Evolutionary conservation across 495 filamentous ascomycete species (phyloP).

Genomic region (Achaetomiella virescens): DNA sequence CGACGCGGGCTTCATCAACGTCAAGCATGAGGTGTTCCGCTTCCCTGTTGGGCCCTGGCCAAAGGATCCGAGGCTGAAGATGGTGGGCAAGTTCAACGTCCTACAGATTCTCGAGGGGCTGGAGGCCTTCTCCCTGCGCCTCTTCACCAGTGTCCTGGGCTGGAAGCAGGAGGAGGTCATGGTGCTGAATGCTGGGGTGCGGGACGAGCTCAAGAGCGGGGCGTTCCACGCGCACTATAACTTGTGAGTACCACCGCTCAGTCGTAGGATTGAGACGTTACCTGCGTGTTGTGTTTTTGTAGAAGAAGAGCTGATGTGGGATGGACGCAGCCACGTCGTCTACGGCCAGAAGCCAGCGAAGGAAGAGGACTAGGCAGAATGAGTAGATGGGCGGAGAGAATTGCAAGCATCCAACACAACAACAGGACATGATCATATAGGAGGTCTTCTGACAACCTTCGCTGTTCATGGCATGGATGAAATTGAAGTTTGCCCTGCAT

Average conservation of each 20-base stretch:
- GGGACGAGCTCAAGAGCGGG: constrained; percentile 14
- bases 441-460: too few species aligned
- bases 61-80: constrained; percentile 37
- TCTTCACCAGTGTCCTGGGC: constrained; percentile 19
- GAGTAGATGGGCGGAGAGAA: too few species aligned
- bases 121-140: constrained; percentile 17
- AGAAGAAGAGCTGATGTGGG: not conserved
- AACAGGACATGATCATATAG: too few species aligned
- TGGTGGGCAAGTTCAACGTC: constrained; percentile 34
- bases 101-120: constrained; percentile 20
- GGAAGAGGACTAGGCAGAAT: too few species aligned
- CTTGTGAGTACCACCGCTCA: constrained; percentile 1
- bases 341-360: not conserved
- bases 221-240: not conserved
- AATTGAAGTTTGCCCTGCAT: too few species aligned
- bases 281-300: too few species aligned
- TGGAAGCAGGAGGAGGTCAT: constrained; percentile 23
- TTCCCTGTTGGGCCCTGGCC: constrained; percentile 39
- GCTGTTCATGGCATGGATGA: too few species aligned
- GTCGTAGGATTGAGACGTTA: not conserved
- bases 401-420: too few species aligned
- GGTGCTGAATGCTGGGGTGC: constrained; percentile 18
- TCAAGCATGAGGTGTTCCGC: constrained; percentile 25
- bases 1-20: constrained; percentile 28
- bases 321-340: constrained; percentile 5